phyloP scores from a whole-genome alignment of 2,329 filamentous ascomycete genomes.

The Didymosphaeria variabile region DNA sequence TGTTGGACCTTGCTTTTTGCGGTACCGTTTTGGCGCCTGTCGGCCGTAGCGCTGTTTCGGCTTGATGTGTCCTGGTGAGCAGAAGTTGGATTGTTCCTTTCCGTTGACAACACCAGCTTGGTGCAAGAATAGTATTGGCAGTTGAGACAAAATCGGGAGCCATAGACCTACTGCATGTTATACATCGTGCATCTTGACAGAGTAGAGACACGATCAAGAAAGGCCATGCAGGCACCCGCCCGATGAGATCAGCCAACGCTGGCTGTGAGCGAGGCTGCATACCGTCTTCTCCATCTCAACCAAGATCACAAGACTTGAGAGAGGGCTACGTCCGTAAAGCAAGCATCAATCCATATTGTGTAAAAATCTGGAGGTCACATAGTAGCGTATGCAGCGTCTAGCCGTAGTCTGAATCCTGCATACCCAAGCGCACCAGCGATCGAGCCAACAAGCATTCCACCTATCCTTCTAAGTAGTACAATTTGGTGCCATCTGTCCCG shows the following conservation, averaged over 20 bases:
- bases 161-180: not conserved
- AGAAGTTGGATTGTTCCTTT: too few species aligned
- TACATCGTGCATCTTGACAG: not conserved
- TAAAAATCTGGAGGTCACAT: not conserved
- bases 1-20: slow-evolving; percentile 25
- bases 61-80: slow-evolving; percentile 29
- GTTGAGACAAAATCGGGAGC: slow-evolving; percentile 11
- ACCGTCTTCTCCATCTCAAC: not conserved
- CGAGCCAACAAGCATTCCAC: slow-evolving; percentile 19
- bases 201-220: not conserved
- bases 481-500: slow-evolving; percentile 36
- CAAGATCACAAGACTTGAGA: not conserved
- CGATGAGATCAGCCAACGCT: slow-evolving; percentile 26
- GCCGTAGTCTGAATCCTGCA: not conserved
- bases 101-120: too few species aligned
- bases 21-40: slow-evolving; percentile 28
- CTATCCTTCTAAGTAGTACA: slow-evolving; percentile 30
- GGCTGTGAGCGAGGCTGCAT: not conserved
- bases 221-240: slow-evolving; percentile 18
- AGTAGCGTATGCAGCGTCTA: not conserved
- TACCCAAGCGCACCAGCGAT: slow-evolving; percentile 12
- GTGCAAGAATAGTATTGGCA: too few species aligned
- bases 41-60: slow-evolving; percentile 27
- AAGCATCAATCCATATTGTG: slow-evolving; percentile 24
- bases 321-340: not conserved